Evolutionary conservation across 805 yeast species (phyloP), one percentile per base, ranked within the genome.

Genomic region (Yarrowia bubula): DNA sequence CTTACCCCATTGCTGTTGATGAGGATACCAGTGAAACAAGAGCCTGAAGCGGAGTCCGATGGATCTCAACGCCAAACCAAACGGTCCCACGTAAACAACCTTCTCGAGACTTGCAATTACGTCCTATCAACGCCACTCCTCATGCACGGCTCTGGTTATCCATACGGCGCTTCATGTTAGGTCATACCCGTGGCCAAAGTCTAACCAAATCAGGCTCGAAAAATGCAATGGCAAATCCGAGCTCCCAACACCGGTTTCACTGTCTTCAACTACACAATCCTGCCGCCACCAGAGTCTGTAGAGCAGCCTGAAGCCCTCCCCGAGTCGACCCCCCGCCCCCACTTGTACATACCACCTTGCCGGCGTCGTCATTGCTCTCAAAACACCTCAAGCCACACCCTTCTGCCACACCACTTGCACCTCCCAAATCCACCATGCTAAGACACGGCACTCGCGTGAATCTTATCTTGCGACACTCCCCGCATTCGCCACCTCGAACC

Each of bases 401-500:
- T 3, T 33, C n/a, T 32, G 39, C 31, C 53, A 33, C 39, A 15
- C 28, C 42, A 5, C 33, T 41, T 41, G 43, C 18, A 41, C 61
- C 61, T 39, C 61, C 47, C 61, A 41, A 39, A 39, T 39, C 42
- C 42, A 55, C 61, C 38, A 55, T 55, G 61, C 47, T 55, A 39
- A 55, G 61, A 55, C 61, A 55, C 61, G 61, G 61, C 61, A 55
- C 61, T 55, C 61, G 61, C 37, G 61, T 55, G 61, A 55, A 55
- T 55, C 61, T 55, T 55, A 55, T 55, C 61, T 41, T 55, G 17
- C 46, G 61, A 15, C 61, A 55, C 46, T 38, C 61, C 61, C 47
- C 61, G 47, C 61, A 55, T 55, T 55, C 41, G 61, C 61, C 47
- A 41, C 61, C 47, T 13, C 61, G 47, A 55, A 55, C 47, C 47